phyloP scores from a whole-genome alignment of 768 basidiomycete genomes.

The Leccinum obscurum region DNA sequence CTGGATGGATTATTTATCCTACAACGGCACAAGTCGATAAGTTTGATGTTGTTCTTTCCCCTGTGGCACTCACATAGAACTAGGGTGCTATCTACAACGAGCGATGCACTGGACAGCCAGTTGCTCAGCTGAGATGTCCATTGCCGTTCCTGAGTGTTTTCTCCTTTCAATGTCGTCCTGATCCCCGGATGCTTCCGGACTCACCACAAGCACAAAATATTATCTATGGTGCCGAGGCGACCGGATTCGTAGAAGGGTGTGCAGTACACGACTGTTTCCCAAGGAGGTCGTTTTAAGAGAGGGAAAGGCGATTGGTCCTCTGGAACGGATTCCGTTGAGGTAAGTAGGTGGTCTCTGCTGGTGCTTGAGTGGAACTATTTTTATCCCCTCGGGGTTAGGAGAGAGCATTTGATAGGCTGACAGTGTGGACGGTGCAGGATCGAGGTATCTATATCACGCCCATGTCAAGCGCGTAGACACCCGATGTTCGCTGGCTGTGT shows the following conservation, averaged over 20 bases:
- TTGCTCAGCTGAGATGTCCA: background rate
- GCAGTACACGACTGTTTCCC: slow-evolving; percentile 32
- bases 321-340: slow-evolving; percentile 35
- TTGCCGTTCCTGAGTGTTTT: slow-evolving; percentile 3
- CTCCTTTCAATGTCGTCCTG: slow-evolving; percentile 18
- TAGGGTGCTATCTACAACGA: slow-evolving; percentile 8
- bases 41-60: slow-evolving; percentile 3
- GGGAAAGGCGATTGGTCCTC: slow-evolving; percentile 37
- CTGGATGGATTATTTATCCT: slow-evolving; percentile 5
- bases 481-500: background rate
- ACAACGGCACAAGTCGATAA: background rate
- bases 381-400: slow-evolving; percentile 36
- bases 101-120: background rate
- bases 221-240: slow-evolving; percentile 26
- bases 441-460: slow-evolving; percentile 31
- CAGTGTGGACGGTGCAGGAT: slow-evolving; percentile 23
- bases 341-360: slow-evolving; percentile 5
- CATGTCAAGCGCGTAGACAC: background rate
- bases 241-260: slow-evolving; percentile 42
- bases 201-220: slow-evolving; percentile 14
- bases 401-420: background rate
- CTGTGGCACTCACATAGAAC: background rate
- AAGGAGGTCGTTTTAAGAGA: slow-evolving; percentile 35
- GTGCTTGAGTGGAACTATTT: background rate
- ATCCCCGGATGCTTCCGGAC: slow-evolving; percentile 22